Evolutionary conservation across 345 rosid species (phyloP).

Genomic region (Hibiscus syriacus): DNA sequence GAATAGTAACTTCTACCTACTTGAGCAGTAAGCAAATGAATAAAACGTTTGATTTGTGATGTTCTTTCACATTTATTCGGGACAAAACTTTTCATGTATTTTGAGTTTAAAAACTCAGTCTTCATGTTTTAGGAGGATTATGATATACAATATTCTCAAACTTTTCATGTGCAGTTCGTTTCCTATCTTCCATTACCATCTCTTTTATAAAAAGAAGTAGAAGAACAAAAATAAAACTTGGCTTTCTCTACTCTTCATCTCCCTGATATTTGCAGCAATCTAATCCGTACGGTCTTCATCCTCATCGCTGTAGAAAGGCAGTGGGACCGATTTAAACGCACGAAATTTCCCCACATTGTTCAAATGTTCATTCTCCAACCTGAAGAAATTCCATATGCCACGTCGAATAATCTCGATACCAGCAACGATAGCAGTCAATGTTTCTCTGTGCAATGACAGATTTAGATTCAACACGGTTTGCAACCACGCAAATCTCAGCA

Average conservation of each 20-base stretch:
- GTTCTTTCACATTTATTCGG: too few species aligned
- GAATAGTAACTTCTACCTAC: not conserved
- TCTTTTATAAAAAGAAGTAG: too few species aligned
- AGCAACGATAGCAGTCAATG: constrained; percentile 43
- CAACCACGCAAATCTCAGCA: constrained; percentile 41
- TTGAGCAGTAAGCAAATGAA: too few species aligned
- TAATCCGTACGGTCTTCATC: not conserved
- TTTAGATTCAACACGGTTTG: constrained; percentile 13
- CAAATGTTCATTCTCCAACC: constrained; percentile 14
- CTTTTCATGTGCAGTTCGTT: too few species aligned
- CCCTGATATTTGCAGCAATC: not conserved
- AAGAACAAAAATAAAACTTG: too few species aligned
- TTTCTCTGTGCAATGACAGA: constrained; percentile 22
- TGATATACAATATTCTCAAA: too few species aligned
- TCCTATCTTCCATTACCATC: too few species aligned
- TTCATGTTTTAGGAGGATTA: too few species aligned
- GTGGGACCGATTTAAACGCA: not conserved
- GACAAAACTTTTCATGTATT: too few species aligned
- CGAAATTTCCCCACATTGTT: not conserved
- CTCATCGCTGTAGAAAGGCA: not conserved
- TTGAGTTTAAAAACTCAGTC: too few species aligned
- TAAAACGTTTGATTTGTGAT: too few species aligned
- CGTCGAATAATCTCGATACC: constrained; percentile 61
- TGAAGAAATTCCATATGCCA: constrained; percentile 76
- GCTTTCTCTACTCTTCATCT: not conserved